Base-by-base conservation (phyloP, 805 yeast species). In the Teunomyces atbi region DNA sequence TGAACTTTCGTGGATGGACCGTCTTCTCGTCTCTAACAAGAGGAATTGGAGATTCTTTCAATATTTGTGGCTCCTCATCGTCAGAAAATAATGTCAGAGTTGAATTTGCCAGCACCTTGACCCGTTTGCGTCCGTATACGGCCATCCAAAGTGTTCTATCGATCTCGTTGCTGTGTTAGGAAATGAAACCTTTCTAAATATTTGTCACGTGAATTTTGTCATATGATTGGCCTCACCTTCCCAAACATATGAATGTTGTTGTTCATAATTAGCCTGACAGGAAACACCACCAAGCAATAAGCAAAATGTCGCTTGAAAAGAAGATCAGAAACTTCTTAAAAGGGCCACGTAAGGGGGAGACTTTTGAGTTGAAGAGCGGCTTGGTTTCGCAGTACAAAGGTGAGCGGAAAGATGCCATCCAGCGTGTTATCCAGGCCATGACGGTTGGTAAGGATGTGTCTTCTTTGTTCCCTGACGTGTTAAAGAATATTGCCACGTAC, bases 381-480 rank as follows among this genome's bases (percentile, higher is more conserved):
- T 76, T 94, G 45, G 97, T 91, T 4, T 89, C 97, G 6, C 97
- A 89, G 68, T 94, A 89, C 67, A 96, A 97, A 20, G 84, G 81
- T 54, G 98, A 95, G 60, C 78, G 97, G 49, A 94, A 94, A 64
- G 99, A 94, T 65, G 96, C 99, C 13, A 94, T 94, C 55, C 96
- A 92, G 68, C 79, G 96, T 49, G 96, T 95, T 16, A 94, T 94
- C 61, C 95, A 94, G 47, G 98, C 97, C 49, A 94, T 94, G 99
- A 94, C 99, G 0, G 81, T 90, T 26, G 98, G 98, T 8, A 94
- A 94, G 62, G 99, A 94, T 65, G 98, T 94, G 19, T 87, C 96
- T 15, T 82, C 95, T 1, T 73, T 94, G 45, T 94, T 94, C 58
- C 99, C 99, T 1, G 98, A 94, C 65, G 95, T 94, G 21, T 74